phyloP scores from a whole-genome alignment of 306 rosid genomes.

The Cicer yamashitae region DNA sequence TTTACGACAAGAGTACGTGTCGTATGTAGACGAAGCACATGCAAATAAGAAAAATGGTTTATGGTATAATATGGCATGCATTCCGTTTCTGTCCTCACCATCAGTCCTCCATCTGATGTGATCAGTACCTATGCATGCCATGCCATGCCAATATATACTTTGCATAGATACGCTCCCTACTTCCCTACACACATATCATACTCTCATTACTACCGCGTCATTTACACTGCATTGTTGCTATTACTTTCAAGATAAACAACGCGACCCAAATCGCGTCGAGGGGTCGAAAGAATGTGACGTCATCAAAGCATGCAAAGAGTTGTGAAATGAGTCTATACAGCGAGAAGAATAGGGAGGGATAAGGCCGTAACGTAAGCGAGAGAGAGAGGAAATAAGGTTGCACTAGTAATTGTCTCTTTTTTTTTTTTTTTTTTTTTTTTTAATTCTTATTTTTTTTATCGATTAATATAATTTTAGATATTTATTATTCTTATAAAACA shows the following conservation, averaged over 20 bases:
- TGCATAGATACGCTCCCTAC: constrained; percentile 53
- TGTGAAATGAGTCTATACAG: neutral
- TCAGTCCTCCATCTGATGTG: constrained; percentile 42
- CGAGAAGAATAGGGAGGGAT: neutral
- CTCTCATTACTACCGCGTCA: neutral
- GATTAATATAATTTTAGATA: too few relatives aligned
- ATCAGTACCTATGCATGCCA: constrained; percentile 79
- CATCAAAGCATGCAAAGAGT: constrained; percentile 57
- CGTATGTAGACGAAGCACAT: neutral
- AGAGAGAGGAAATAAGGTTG: too few relatives aligned
- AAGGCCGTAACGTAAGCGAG: too few relatives aligned
- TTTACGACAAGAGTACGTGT: neutral
- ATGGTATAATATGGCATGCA: constrained; percentile 67
- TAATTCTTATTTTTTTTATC: too few relatives aligned
- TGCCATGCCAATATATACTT: constrained; percentile 79
- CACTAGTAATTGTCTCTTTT: too few relatives aligned
- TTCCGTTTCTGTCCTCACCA: constrained; percentile 52
- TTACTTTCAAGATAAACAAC: neutral
- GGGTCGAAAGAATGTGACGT: constrained; percentile 41
- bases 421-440: too few relatives aligned
- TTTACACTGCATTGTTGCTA: accelerated
- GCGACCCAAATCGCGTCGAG: constrained; percentile 21
- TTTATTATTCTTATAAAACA: too few relatives aligned
- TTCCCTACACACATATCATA: neutral
- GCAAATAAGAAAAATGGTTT: constrained; percentile 12